These are phyloP conservation scores for Sugiyamaella boreocaroliniensis DNA, from an alignment of 805 yeast species.

Conservation along the genomic window DNA sequence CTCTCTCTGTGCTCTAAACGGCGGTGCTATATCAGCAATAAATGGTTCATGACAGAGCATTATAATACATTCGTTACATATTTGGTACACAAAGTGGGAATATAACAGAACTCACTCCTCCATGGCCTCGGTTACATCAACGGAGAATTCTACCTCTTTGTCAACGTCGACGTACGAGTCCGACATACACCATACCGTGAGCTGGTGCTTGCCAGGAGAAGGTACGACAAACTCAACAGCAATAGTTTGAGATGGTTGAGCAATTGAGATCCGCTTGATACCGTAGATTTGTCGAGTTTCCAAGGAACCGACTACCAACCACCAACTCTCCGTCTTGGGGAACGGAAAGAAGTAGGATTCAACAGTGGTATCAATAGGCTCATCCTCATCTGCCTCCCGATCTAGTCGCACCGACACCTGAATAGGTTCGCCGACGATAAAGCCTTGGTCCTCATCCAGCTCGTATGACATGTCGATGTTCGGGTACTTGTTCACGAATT, in stretches of 20 bases:
- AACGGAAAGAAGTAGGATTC: constrained; percentile 54
- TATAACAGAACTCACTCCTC: too few species aligned
- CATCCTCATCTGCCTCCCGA: constrained; percentile 61
- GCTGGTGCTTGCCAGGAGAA: constrained; percentile 50
- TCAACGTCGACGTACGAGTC: constrained; percentile 93
- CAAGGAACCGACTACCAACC: constrained; percentile 77
- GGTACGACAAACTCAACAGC: constrained; percentile 53
- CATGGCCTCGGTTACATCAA: constrained; percentile 15
- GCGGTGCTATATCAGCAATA: neutral
- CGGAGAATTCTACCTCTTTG: constrained; percentile 58
- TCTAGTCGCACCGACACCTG: constrained; percentile 35
- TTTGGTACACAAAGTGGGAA: too few species aligned
- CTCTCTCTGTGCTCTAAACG: neutral
- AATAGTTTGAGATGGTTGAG: constrained; percentile 46
- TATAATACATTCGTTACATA: too few species aligned
- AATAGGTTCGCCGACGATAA: constrained; percentile 45
- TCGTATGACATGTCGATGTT: constrained; percentile 61
- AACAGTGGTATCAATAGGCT: constrained; percentile 53
- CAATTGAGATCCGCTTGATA: constrained; percentile 55
- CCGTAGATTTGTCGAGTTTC: constrained; percentile 57
- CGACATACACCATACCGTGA: constrained; percentile 80
- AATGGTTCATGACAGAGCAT: too few species aligned
- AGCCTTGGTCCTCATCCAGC: constrained; percentile 32
- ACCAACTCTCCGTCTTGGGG: constrained; percentile 61
- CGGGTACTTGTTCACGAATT: constrained; percentile 86